These are phyloP conservation scores for Pyrenophora tritici-repentis DNA, from an alignment of 2,329 filamentous ascomycete species.

Conservation along the genomic window DNA sequence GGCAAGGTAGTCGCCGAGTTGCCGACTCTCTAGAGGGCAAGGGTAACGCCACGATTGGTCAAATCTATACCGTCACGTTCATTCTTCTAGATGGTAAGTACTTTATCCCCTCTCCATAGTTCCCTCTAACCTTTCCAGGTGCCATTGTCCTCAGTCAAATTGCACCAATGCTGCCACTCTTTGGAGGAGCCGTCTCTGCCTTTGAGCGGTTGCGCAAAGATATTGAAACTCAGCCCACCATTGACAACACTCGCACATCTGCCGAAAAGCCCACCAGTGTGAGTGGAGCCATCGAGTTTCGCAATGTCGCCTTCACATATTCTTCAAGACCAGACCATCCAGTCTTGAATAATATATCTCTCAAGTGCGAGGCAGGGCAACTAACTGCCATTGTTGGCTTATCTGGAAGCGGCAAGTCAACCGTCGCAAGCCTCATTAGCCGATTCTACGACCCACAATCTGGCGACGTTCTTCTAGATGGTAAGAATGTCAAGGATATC, in stretches of 20 bases:
- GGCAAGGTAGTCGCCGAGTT: slow-evolving; percentile 66
- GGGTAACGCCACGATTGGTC: slow-evolving; percentile 48
- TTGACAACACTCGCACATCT: slow-evolving; percentile 45
- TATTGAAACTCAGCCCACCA: slow-evolving; percentile 56
- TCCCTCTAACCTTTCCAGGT: slow-evolving; percentile 31
- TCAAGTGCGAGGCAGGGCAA: slow-evolving; percentile 45
- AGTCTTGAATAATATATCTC: slow-evolving; percentile 47
- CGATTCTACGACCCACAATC: slow-evolving; percentile 50
- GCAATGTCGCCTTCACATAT: slow-evolving; percentile 50
- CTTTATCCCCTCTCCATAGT: background rate
- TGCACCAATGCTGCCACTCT: slow-evolving; percentile 56
- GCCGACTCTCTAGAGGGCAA: slow-evolving; percentile 49
- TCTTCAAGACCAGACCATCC: slow-evolving; percentile 48
- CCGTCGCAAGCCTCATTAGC: slow-evolving; percentile 46
- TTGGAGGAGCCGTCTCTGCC: slow-evolving; percentile 56
- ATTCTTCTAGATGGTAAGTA: slow-evolving; percentile 57
- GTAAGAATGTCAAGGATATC: slow-evolving; percentile 49
- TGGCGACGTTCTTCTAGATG: slow-evolving; percentile 64
- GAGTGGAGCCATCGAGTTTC: slow-evolving; percentile 56
- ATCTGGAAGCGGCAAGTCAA: slow-evolving; percentile 51
- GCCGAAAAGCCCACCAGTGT: slow-evolving; percentile 29
- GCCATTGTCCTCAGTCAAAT: slow-evolving; percentile 54
- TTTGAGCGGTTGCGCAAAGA: slow-evolving; percentile 64
- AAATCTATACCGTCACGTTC: slow-evolving; percentile 62
- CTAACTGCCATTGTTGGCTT: slow-evolving; percentile 52